A percentile compares a stretch with the other conserved stretches of the same genome.
Conservation (phyloP, 352 stramenopile species). For the Discostella stelligera region DNA sequence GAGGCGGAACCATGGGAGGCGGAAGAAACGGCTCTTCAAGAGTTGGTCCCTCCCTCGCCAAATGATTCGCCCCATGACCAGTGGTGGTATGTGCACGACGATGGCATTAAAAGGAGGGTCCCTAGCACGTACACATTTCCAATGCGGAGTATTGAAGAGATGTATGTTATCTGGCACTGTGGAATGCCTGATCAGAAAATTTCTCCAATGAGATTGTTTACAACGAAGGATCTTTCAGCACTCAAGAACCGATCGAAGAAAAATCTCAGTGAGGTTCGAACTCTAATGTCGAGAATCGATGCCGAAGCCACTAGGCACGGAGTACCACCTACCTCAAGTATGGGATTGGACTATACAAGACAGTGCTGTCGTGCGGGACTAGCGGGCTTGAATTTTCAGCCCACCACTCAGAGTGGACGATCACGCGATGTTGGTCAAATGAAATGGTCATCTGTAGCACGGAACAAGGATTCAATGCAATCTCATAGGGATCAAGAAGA, state of each 20-base stretch:
- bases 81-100: constrained; percentile 23
- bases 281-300: constrained; percentile 18
- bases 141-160: constrained; percentile 26
- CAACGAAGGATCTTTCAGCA: neutral
- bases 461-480: neutral
- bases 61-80: neutral
- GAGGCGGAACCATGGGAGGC: neutral
- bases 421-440: neutral
- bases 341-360: constrained; percentile 7
- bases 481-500: neutral
- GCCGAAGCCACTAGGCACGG: constrained; percentile 3
- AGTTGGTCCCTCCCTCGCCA: neutral
- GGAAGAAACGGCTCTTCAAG: neutral
- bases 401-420: neutral
- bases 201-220: constrained; percentile 20
- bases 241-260: constrained; percentile 1
- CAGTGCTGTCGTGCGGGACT: neutral
- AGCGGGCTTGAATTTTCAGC: constrained; percentile 1
- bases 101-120: constrained; percentile 23
- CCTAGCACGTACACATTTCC: constrained; percentile 28
- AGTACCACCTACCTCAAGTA: constrained; percentile 6
- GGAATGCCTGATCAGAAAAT: constrained; percentile 7
- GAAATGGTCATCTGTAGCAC: constrained; percentile 4
- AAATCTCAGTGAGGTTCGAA: constrained; percentile 18
- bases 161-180: constrained; percentile 35